Evolutionary conservation across 2,329 filamentous ascomycete genomes (phyloP), one percentile per base, ranked within the genome.

Genomic region (Fusarium sp.): DNA sequence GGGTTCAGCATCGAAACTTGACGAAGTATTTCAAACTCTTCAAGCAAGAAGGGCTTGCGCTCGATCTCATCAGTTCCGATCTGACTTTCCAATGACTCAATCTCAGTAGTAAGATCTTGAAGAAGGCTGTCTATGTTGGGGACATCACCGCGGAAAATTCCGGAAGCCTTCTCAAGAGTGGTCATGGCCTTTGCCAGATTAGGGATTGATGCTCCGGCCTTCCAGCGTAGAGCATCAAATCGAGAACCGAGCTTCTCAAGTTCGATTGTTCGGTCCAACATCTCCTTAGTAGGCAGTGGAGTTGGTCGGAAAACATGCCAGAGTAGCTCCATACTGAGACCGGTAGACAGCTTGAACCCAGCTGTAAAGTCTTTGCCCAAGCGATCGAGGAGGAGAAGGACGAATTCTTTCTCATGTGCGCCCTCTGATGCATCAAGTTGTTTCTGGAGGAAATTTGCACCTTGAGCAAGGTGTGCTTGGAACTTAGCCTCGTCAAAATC

Each of bases 301-400:
- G 81, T 77, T 1, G 94, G 92, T 53, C 91, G 87, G 73, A 96
- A 87, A 2, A 82, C 74, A 41, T 87, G 86, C 95, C 94, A 97
- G 7, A 97, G 83, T 10, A 81, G 77, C 74, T 96, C 92, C 92
- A 96, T 96, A 68, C 88, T 90, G 14, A 94, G 81, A 1, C 93
- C 94, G 3, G 91, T 94, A 0, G 83, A 89, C 15, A 96, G 80
- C 56, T 89, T 88, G 80, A 94, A 94, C 3, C 88, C 89, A 17
- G 87, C 84, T 24, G 87, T 84, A 74, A 97, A 95, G 49, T 84
- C 84, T 39, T 80, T 80, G 43, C 84, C 79, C 3, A 90, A 73
- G 7, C 78, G 81, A 1, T 77, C 72, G 2, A 82, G 70, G 35
- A 87, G 74, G 11, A 75, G 66, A 2, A 74, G 71, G 6, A 82